A percentile compares a stretch with the other conserved stretches of the same genome.
phyloP scores from a whole-genome alignment of 2,329 filamentous ascomycete species.

The Claviceps quebecensis region DNA sequence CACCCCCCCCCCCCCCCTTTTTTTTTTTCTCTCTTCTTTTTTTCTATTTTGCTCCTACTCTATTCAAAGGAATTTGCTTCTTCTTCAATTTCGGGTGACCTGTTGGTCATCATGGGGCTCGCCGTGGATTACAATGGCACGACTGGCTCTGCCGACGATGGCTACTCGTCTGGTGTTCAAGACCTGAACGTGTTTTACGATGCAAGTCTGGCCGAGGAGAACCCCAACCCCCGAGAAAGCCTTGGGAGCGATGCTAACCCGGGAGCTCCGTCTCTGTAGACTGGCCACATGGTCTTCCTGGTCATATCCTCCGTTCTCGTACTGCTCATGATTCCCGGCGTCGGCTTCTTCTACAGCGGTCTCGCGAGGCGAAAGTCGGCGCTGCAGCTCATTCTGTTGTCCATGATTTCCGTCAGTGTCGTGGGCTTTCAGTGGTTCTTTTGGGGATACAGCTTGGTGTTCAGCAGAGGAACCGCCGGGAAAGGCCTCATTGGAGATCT shows the following conservation, averaged over 20 bases:
- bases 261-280: constrained; percentile 26
- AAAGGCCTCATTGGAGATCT: constrained; percentile 68
- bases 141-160: constrained; percentile 32
- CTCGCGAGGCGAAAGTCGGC: constrained; percentile 82
- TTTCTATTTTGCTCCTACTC: too few species aligned
- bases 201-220: constrained; percentile 29
- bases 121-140: constrained; percentile 36
- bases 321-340: constrained; percentile 83
- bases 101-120: constrained; percentile 12
- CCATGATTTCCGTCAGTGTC: constrained; percentile 66
- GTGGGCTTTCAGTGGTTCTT: constrained; percentile 91
- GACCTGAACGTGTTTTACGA: constrained; percentile 80
- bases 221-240: neutral
- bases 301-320: constrained; percentile 65
- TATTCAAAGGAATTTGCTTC: too few species aligned
- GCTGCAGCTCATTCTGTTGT: constrained; percentile 72
- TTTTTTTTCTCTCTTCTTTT: too few species aligned
- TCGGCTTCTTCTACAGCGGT: constrained; percentile 90
- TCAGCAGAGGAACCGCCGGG: constrained; percentile 55
- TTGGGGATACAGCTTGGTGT: constrained; percentile 81
- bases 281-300: constrained; percentile 74
- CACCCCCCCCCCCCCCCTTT: too few species aligned
- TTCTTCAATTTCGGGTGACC: neutral
- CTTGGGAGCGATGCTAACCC: neutral
- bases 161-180: constrained; percentile 36